phyloP scores from a whole-genome alignment of 441 rosid species.

The Biscutella auriculata region DNA sequence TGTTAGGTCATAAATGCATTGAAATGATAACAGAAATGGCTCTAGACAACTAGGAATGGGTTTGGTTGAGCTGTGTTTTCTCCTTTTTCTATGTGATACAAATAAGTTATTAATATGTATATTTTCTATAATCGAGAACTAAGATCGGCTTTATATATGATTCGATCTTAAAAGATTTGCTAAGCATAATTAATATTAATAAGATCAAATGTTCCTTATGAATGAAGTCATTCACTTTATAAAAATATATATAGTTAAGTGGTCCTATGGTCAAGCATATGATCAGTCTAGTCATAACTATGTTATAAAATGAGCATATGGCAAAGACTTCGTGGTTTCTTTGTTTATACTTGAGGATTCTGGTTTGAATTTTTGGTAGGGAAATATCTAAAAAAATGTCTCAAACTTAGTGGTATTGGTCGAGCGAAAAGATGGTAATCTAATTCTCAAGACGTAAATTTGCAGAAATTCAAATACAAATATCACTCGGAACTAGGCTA shows the following conservation, averaged over 20 bases:
- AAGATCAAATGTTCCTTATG: not conserved
- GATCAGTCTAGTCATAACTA: no score
- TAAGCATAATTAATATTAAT: not conserved
- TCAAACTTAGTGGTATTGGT: no score
- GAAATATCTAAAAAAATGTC: no score
- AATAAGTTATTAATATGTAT: slow-evolving; percentile 2
- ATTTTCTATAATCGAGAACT: not conserved
- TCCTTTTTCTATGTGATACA: not conserved
- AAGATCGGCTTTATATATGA: slow-evolving; percentile 1
- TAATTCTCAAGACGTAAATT: no score
- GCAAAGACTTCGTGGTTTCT: no score
- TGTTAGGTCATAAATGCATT: not conserved
- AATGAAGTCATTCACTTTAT: slow-evolving; percentile 4
- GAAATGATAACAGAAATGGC: not conserved
- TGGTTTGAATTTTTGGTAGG: no score
- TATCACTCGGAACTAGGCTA: no score
- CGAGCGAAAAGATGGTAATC: no score
- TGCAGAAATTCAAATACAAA: no score
- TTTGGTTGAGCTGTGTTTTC: slow-evolving; percentile 14
- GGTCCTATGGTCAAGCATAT: no score
- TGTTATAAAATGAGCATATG: no score
- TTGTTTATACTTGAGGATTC: no score
- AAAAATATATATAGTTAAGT: not conserved
- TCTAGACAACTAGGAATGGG: slow-evolving; percentile 6
- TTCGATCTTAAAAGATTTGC: slow-evolving; percentile 21